Evolutionary conservation across 345 rosid species (phyloP).

Genomic region (Gynandropsis gynandra): DNA sequence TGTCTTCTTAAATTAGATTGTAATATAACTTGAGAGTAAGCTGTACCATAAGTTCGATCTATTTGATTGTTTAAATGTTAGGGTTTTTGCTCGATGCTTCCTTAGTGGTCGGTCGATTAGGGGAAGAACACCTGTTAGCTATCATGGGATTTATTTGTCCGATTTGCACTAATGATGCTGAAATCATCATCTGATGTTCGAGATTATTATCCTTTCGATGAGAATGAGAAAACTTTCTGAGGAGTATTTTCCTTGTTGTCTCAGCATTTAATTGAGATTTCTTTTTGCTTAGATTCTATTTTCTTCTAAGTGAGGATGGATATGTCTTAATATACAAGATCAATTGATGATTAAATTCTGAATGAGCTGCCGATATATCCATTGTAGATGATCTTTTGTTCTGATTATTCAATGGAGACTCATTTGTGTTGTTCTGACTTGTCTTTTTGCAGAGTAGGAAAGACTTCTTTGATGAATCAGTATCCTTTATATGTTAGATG

Average conservation of each 20-base stretch:
- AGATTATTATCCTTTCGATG: too few species aligned
- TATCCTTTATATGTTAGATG: slow-evolving; percentile 35
- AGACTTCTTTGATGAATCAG: slow-evolving; percentile 98
- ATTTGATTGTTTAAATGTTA: not conserved
- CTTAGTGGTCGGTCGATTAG: not conserved
- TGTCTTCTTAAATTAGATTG: too few species aligned
- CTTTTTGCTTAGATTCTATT: too few species aligned
- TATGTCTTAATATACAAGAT: not conserved
- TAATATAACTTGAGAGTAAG: not conserved
- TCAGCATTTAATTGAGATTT: too few species aligned
- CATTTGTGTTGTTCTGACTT: slow-evolving; percentile 1
- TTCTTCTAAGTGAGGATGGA: not conserved
- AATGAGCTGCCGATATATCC: not conserved
- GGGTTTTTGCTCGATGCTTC: not conserved
- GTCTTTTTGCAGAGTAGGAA: slow-evolving; percentile 72
- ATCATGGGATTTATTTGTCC: too few species aligned
- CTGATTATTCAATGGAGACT: not conserved
- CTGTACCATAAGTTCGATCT: not conserved
- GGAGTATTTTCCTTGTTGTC: too few species aligned
- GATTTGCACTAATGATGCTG: too few species aligned
- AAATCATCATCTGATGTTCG: too few species aligned
- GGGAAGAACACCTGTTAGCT: too few species aligned
- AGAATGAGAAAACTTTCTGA: too few species aligned
- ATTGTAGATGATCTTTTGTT: slow-evolving; percentile 1
- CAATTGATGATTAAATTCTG: not conserved